phyloP scores from a whole-genome alignment of 306 rosid genomes.

The Trifolium repens region DNA sequence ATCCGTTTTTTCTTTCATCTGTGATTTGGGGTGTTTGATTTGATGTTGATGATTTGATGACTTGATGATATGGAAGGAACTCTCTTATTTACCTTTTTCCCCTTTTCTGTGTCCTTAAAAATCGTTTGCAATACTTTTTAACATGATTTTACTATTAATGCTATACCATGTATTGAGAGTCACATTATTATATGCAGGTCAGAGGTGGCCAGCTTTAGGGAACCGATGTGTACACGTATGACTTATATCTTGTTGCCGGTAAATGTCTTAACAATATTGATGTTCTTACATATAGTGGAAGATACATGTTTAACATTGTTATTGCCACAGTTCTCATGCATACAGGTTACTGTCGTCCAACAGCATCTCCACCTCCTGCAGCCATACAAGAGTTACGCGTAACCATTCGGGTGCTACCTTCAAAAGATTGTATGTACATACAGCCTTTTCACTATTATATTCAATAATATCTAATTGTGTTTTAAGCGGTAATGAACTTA shows the following conservation, averaged over 20 bases:
- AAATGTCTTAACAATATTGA: slow-evolving; percentile 32
- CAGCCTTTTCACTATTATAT: slow-evolving; percentile 25
- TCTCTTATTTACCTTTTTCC: neutral
- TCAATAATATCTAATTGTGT: neutral
- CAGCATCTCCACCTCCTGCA: slow-evolving; percentile 89
- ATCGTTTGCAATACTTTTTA: neutral
- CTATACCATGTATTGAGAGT: slow-evolving; percentile 39
- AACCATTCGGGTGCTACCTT: slow-evolving; percentile 84
- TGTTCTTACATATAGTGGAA: slow-evolving; percentile 18
- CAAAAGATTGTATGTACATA: slow-evolving; percentile 82
- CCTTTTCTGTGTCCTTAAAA: neutral
- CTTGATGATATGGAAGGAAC: slow-evolving; percentile 26
- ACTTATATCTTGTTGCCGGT: slow-evolving; percentile 98
- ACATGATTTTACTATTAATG: slow-evolving; percentile 6
- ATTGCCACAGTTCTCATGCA: slow-evolving; percentile 89
- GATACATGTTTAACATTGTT: slow-evolving; percentile 28
- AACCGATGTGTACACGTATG: slow-evolving; percentile 92
- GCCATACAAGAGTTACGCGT: slow-evolving; percentile 91
- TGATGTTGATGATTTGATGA: slow-evolving; percentile 28
- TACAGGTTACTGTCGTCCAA: slow-evolving; percentile 97
- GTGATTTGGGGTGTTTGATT: slow-evolving; percentile 6
- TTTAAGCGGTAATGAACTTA: neutral
- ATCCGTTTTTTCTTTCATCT: slow-evolving; percentile 6
- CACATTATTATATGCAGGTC: slow-evolving; percentile 65
- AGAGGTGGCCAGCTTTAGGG: slow-evolving; percentile 99